These are phyloP conservation scores for Cyathus striatus DNA, from an alignment of 768 basidiomycete species.

Conservation along the genomic window DNA sequence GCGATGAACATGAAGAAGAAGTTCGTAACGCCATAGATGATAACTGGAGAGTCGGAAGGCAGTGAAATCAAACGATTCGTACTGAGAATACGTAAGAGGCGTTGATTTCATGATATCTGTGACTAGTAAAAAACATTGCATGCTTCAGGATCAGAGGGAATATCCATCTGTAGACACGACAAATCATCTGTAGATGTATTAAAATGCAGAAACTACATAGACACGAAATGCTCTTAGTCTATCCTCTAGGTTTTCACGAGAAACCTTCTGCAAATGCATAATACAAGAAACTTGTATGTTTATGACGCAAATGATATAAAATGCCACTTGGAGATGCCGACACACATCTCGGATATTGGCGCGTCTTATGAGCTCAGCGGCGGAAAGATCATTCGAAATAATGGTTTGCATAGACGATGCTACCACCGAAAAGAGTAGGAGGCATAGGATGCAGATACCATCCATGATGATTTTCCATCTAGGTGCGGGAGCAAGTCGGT, in stretches of 20 bases:
- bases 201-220: not conserved
- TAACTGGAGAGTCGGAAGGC: not conserved
- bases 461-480: not conserved
- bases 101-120: not conserved
- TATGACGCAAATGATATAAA: too few species aligned
- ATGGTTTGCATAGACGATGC: not conserved
- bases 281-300: too few species aligned
- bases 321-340: too few species aligned
- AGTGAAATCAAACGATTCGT: not conserved
- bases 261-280: too few species aligned
- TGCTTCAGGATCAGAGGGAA: not conserved
- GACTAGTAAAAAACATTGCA: not conserved
- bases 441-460: not conserved
- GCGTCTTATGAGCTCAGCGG: too few species aligned
- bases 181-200: not conserved
- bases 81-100: not conserved
- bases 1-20: not conserved
- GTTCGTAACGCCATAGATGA: not conserved
- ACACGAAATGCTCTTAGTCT: too few species aligned
- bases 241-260: too few species aligned
- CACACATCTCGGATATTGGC: too few species aligned
- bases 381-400: too few species aligned
- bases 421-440: not conserved
- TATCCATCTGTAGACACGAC: not conserved
- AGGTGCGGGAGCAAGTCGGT: not conserved